Percentiles rank a stretch among this genome's conserved stretches.
phyloP scores from a whole-genome alignment of 768 basidiomycete species.

The Tulasnella sp. region DNA sequence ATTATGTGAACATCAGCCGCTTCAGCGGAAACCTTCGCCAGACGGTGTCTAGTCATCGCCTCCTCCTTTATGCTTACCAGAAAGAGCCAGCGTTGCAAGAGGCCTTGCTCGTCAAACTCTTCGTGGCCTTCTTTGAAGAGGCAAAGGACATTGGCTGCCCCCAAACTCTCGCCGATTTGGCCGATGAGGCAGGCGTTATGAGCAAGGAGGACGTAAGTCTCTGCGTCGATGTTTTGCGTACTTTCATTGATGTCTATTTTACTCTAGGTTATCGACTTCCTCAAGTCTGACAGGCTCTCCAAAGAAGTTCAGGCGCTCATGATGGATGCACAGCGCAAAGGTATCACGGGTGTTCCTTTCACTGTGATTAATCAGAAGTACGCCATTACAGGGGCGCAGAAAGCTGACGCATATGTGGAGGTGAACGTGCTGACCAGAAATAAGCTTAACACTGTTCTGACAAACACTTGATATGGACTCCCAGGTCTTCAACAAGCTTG shows the following conservation, averaged over 20 bases:
- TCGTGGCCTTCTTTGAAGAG: constrained; percentile 56
- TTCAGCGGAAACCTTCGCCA: constrained; percentile 51
- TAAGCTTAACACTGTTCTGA: too few relatives aligned
- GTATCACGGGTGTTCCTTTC: constrained; percentile 70
- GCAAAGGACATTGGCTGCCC: constrained; percentile 51
- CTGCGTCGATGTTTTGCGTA: constrained; percentile 8
- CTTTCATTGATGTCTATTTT: not conserved
- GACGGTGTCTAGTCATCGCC: constrained; percentile 59
- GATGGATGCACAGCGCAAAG: constrained; percentile 48
- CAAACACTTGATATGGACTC: too few relatives aligned
- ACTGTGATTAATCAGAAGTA: constrained; percentile 69
- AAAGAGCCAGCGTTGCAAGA: constrained; percentile 48
- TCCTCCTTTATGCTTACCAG: constrained; percentile 56
- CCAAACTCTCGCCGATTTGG: constrained; percentile 46
- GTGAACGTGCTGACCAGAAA: not conserved
- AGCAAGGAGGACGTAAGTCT: constrained; percentile 44
- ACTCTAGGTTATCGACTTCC: constrained; percentile 47
- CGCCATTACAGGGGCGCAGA: constrained; percentile 65
- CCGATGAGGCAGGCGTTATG: constrained; percentile 47
- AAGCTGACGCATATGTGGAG: constrained; percentile 45
- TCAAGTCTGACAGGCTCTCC: constrained; percentile 52
- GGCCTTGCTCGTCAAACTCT: constrained; percentile 44
- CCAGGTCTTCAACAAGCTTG: too few relatives aligned
- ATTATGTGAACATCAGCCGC: constrained; percentile 30
- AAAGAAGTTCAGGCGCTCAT: constrained; percentile 54